Conservation (phyloP, 2,329 filamentous ascomycete genomes). For the Xylariaceae sp. region DNA sequence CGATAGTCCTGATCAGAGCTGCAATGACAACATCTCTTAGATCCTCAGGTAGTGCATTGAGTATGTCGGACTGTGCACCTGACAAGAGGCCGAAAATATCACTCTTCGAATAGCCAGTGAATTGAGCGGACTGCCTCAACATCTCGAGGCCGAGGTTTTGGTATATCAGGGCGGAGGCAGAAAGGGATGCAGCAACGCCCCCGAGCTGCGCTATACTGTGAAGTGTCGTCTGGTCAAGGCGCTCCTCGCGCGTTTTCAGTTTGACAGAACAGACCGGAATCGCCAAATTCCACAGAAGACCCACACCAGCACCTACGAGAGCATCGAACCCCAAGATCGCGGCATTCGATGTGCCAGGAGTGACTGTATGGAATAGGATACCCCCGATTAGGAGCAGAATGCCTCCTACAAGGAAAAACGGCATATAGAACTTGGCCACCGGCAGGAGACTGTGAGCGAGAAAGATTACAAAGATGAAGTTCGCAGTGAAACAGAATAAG, state of each 20-base stretch:
- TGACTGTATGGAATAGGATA: slow-evolving; percentile 26
- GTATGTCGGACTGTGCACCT: slow-evolving; percentile 25
- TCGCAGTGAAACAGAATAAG: slow-evolving; percentile 32
- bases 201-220: slow-evolving; percentile 34
- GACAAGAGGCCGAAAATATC: slow-evolving; percentile 29
- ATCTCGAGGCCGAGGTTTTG: slow-evolving; percentile 29
- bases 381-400: slow-evolving; percentile 25
- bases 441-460: slow-evolving; percentile 35
- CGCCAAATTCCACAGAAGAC: slow-evolving; percentile 30
- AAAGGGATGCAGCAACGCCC: slow-evolving; percentile 24
- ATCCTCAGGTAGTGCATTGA: slow-evolving; percentile 15
- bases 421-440: slow-evolving; percentile 34
- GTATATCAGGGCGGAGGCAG: slow-evolving; percentile 29
- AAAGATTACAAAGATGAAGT: slow-evolving; percentile 17
- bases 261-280: slow-evolving; percentile 29
- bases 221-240: slow-evolving; percentile 29
- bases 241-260: slow-evolving; percentile 22
- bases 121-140: slow-evolving; percentile 18
- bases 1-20: slow-evolving; percentile 26
- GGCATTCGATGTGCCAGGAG: slow-evolving; percentile 20
- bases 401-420: slow-evolving; percentile 29
- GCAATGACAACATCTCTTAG: slow-evolving; percentile 17
- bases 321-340: slow-evolving; percentile 30
- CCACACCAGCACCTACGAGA: slow-evolving; percentile 31
- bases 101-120: slow-evolving; percentile 15